A percentile compares a stretch with the other conserved stretches of the same genome.
Conservation (phyloP, 441 rosid species). For the Manihot esculenta region DNA sequence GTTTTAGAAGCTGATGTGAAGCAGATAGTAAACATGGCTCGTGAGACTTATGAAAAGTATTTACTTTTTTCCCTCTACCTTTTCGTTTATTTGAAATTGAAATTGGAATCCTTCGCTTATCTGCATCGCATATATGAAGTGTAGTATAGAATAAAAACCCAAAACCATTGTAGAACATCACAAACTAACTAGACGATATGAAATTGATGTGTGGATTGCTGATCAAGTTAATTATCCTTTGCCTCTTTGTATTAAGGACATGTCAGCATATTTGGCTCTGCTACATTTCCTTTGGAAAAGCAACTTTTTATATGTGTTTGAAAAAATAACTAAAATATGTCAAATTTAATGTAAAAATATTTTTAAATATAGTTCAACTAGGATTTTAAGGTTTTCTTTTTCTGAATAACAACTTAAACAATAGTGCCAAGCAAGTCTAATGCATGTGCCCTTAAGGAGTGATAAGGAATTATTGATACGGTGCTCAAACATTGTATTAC, state of each 20-base stretch:
- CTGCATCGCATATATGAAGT: background rate
- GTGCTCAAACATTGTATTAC: too few species aligned
- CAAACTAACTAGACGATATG: background rate
- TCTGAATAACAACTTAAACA: too few species aligned
- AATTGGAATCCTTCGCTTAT: background rate
- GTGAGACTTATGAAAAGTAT: slow-evolving; percentile 75
- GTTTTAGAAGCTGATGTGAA: slow-evolving; percentile 77
- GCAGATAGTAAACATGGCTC: slow-evolving; percentile 74
- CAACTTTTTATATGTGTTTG: too few species aligned
- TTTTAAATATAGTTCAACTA: too few species aligned
- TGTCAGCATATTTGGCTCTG: too few species aligned
- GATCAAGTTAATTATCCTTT: background rate
- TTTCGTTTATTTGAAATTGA: background rate
- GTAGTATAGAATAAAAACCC: background rate
- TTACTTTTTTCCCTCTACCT: background rate
- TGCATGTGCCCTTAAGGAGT: too few species aligned
- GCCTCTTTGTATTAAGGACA: background rate
- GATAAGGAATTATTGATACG: too few species aligned
- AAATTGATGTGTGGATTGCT: background rate
- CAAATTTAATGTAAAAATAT: too few species aligned
- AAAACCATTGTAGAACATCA: background rate
- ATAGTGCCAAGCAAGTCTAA: too few species aligned
- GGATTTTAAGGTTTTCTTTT: too few species aligned
- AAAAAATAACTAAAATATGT: too few species aligned
- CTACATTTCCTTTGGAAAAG: too few species aligned